Evolutionary conservation across 805 yeast genomes (phyloP), one percentile per base, ranked within the genome.

Genomic region (Wickerhamiella kurtzmanii): DNA sequence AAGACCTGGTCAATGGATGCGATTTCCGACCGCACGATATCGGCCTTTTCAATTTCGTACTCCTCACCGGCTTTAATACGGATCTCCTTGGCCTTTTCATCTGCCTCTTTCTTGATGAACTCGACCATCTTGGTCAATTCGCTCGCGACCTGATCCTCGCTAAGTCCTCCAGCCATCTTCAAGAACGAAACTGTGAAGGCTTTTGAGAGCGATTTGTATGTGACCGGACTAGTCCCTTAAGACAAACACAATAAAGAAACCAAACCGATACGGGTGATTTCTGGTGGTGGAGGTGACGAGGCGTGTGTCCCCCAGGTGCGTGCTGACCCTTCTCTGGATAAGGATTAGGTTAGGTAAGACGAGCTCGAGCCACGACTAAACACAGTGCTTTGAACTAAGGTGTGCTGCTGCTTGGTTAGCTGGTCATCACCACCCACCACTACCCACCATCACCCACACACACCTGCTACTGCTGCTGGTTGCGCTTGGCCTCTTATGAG

Each of bases 41-140:
- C 79, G 19, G 96, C 89, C 73, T 92, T 92, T 65, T 92, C 98
- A 60, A 92, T 88, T 68, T 92, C 97, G 64, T 89, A 92, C 70
- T 92, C 99, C 68, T 92, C 98, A 64, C 94, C 95, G 40, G 97
- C 96, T 71, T 92, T 94, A 60, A 92, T 73, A 64, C 75, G 80
- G 62, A 92, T 87, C 68, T 92, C 99, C 65, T 84, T 85, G 56
- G 97, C 96, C 71, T 92, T 92, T 67, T 92, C 99, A 61, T 88
- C 94, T 37, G 99, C 99, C 71, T 92, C 99, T 76, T 89, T 92
- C 70, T 82, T 85, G 76, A 92, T 92, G 79, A 92, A 92, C 63
- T 94, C 88, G 65, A 89, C 95, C 96, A 92, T 92, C 74, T 92
- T 92, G 65, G 80, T 80, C 67, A 92, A 83, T 73, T 92, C 98